These are phyloP conservation scores for Apiotrichum veenhuisii DNA, from an alignment of 1,284 basidiomycete genomes.

Conservation along the genomic window DNA sequence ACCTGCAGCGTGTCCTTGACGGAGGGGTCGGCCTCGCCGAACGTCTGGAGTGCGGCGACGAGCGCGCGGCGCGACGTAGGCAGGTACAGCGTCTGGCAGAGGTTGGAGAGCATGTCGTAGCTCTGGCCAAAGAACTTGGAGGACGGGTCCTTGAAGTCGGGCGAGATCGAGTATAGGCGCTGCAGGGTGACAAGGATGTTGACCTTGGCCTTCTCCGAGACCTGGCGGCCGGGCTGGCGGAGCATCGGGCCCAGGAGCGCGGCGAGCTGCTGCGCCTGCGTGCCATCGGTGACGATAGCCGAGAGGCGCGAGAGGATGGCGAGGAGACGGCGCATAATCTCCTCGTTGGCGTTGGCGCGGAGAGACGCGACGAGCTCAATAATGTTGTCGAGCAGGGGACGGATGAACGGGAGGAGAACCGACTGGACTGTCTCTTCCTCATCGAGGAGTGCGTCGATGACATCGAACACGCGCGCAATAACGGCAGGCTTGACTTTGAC, in stretches of 20 bases:
- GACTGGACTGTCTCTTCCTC: conserved; percentile 52
- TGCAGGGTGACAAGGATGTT: conserved; percentile 76
- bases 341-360: conserved; percentile 56
- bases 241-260: conserved; percentile 75
- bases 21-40: conserved; percentile 57
- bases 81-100: conserved; percentile 72
- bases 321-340: conserved; percentile 78
- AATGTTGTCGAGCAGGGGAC: conserved; percentile 68
- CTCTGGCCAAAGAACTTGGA: conserved; percentile 58
- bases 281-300: conserved; percentile 64
- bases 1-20: conserved; percentile 58
- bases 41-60: conserved; percentile 60
- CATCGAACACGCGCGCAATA: conserved; percentile 76
- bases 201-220: conserved; percentile 83
- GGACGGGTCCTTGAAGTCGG: conserved; percentile 58
- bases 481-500: conserved; percentile 84
- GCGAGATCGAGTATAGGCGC: conserved; percentile 68
- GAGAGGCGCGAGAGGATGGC: conserved; percentile 74
- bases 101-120: conserved; percentile 65
- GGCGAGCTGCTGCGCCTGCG: conserved; percentile 72
- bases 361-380: conserved; percentile 64
- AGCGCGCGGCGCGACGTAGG: conserved; percentile 67
- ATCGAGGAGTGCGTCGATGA: conserved; percentile 69
- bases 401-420: conserved; percentile 68
- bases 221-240: conserved; percentile 67